Conservation (phyloP, 1,139 yeast genomes). For the Yamadazyma epiphylla region DNA sequence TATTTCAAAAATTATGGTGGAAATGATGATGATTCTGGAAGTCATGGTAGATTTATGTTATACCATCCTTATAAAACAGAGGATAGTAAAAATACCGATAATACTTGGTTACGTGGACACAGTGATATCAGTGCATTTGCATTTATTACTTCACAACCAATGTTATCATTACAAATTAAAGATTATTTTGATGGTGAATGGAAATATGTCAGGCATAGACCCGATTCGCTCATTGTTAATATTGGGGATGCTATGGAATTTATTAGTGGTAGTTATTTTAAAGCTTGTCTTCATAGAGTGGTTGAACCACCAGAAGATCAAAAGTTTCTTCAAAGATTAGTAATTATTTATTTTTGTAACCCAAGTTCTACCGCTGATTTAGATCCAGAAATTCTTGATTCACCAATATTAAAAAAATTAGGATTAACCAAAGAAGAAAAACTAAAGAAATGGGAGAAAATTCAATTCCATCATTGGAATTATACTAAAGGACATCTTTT, state of each 20-base stretch:
- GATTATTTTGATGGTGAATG: constrained; percentile 45
- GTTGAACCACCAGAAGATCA: constrained; percentile 46
- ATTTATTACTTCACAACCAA: constrained; percentile 47
- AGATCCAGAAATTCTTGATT: constrained; percentile 33
- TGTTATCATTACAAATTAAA: constrained; percentile 45
- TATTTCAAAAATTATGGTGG: constrained; percentile 31
- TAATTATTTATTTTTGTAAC: constrained; percentile 42
- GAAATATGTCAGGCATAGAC: constrained; percentile 45
- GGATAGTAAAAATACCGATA: constrained; percentile 18
- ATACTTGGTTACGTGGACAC: constrained; percentile 49
- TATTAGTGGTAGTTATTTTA: constrained; percentile 47
- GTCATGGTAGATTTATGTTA: constrained; percentile 40
- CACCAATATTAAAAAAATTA: constrained; percentile 25
- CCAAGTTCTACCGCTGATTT: constrained; percentile 27
- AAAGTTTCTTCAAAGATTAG: constrained; percentile 31
- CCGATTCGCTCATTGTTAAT: constrained; percentile 44
- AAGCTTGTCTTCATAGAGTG: constrained; percentile 45
- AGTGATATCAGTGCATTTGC: constrained; percentile 48
- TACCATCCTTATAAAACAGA: constrained; percentile 31
- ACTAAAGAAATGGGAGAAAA: constrained; percentile 28
- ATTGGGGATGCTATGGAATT: constrained; percentile 49
- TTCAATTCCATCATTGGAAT: constrained; percentile 33
- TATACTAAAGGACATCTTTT: constrained; percentile 32
- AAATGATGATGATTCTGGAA: constrained; percentile 21
- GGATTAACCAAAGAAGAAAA: constrained; percentile 19